Evolutionary conservation across 352 stramenopile species (phyloP).

Genomic region (Globisporangium barbulae): DNA sequence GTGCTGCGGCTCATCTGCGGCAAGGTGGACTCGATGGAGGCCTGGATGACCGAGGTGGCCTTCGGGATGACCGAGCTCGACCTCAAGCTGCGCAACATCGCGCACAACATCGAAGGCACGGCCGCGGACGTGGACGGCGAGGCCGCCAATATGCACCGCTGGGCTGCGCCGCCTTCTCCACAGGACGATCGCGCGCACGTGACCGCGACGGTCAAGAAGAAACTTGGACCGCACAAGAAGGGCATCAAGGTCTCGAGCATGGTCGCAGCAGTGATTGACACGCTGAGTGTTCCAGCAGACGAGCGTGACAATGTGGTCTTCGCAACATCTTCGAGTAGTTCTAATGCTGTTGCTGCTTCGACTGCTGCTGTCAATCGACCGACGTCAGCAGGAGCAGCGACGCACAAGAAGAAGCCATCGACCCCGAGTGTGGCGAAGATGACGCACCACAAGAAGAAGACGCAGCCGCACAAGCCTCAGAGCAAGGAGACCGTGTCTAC

Average conservation of each 20-base stretch:
- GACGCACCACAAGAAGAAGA: conserved; percentile 21
- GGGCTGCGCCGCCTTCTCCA: conserved; percentile 35
- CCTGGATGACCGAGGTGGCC: conserved; percentile 69
- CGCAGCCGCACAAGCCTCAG: conserved; percentile 24
- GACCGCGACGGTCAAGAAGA: conserved; percentile 43
- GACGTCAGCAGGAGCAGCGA: not conserved
- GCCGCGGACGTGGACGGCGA: conserved; percentile 58
- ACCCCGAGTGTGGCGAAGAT: conserved; percentile 13
- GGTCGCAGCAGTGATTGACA: conserved; percentile 60
- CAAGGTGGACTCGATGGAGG: conserved; percentile 73
- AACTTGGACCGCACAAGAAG: conserved; percentile 46
- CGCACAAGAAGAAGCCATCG: conserved; percentile 12
- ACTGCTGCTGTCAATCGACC: not conserved
- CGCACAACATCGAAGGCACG: conserved; percentile 80
- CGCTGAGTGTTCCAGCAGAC: conserved; percentile 23
- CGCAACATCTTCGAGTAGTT: not conserved
- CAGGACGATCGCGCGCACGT: conserved; percentile 2
- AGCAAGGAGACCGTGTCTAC: not conserved
- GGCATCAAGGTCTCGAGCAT: conserved; percentile 55
- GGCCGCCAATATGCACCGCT: conserved; percentile 33
- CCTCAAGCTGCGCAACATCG: conserved; percentile 71
- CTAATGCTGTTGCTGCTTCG: not conserved
- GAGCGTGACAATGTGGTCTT: conserved; percentile 6
- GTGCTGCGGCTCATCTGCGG: conserved; percentile 66
- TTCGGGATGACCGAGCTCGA: conserved; percentile 76